phyloP scores from a whole-genome alignment of 1,139 yeast genomes.

The Protomyces pachydermus region DNA sequence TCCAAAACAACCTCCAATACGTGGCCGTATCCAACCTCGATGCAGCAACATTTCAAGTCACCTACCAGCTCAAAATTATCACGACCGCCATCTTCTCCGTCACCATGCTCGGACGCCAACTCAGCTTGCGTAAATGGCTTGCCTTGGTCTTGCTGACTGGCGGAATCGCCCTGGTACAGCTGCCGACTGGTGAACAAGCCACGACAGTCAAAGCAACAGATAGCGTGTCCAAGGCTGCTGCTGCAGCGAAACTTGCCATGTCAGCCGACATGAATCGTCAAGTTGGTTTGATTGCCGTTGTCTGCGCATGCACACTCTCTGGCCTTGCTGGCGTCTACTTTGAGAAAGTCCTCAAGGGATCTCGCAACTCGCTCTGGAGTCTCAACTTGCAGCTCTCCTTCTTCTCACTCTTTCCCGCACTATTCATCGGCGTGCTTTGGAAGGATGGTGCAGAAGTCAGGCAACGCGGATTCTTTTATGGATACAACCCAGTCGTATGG shows the following conservation, averaged over 20 bases:
- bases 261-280: constrained; percentile 13
- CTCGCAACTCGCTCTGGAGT: constrained; percentile 42
- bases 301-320: constrained; percentile 41
- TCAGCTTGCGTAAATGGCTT: constrained; percentile 40
- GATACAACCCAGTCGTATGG: constrained; percentile 43
- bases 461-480: constrained; percentile 42
- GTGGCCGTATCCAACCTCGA: constrained; percentile 45
- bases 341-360: constrained; percentile 44
- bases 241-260: neutral
- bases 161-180: constrained; percentile 45
- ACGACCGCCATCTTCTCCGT: constrained; percentile 46
- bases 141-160: constrained; percentile 41
- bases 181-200: constrained; percentile 36
- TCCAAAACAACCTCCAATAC: constrained; percentile 44
- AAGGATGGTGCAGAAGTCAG: constrained; percentile 40
- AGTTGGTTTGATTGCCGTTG: constrained; percentile 42
- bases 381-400: constrained; percentile 44
- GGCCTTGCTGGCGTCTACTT: constrained; percentile 46
- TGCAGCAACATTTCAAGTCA: constrained; percentile 46
- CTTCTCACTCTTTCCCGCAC: constrained; percentile 44
- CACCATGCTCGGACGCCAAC: constrained; percentile 40
- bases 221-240: neutral
- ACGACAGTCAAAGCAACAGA: neutral
- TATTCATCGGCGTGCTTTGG: constrained; percentile 40
- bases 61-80: constrained; percentile 44